These are phyloP conservation scores for Saccharomycopsis hybrid DNA, from an alignment of 1,139 yeast genomes.

Conservation along the genomic window DNA sequence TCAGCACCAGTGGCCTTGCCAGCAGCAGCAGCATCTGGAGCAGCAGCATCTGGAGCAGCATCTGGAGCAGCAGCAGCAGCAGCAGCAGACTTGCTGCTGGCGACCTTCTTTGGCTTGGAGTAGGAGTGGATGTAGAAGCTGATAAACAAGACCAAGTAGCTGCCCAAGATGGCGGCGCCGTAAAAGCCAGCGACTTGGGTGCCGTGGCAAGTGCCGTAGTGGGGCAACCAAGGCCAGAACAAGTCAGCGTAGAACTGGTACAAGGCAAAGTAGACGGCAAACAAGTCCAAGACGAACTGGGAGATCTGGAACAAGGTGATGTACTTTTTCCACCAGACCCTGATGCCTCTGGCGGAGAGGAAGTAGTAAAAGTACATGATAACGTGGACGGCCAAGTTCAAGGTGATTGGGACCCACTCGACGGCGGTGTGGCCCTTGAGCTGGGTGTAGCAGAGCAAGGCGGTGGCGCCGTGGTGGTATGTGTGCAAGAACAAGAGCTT, in stretches of 20 bases:
- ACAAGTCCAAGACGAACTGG: constrained; percentile 85
- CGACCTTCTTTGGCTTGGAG: constrained; percentile 40
- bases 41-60: constrained; percentile 35
- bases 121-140: constrained; percentile 89
- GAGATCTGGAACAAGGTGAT: constrained; percentile 94
- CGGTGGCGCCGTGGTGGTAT: constrained; percentile 98
- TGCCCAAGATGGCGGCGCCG: constrained; percentile 84
- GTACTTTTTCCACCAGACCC: constrained; percentile 99
- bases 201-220: constrained; percentile 85
- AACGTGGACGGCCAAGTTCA: constrained; percentile 90
- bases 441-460: constrained; percentile 90
- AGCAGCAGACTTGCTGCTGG: constrained; percentile 33
- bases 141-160: constrained; percentile 85
- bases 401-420: constrained; percentile 89
- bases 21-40: constrained; percentile 38
- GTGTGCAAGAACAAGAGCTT: constrained; percentile 87
- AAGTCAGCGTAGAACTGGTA: constrained; percentile 67
- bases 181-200: constrained; percentile 87
- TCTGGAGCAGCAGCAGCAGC: constrained; percentile 40
- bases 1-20: constrained; percentile 20
- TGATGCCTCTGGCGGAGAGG: constrained; percentile 85
- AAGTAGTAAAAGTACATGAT: constrained; percentile 98
- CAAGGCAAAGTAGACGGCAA: constrained; percentile 87
- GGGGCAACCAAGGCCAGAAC: constrained; percentile 59
- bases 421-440: constrained; percentile 84